Base-by-base conservation (phyloP, 176 grass and related monocot genomes). In the Cenchrus fungigraminus region DNA sequence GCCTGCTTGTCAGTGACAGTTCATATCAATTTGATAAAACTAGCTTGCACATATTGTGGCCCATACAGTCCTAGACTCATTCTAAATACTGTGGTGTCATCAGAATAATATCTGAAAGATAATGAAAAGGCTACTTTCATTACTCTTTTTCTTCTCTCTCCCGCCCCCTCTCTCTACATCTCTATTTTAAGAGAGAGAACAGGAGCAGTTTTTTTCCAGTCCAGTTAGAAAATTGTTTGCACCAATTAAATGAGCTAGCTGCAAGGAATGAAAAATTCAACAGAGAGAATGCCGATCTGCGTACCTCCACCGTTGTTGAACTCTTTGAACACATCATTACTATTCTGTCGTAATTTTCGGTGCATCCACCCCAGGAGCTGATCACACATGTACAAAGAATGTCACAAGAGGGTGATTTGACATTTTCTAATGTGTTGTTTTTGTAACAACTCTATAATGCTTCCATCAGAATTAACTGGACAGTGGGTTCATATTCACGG, bases 291-390 rank as follows among this genome's bases (percentile, higher is more conserved):
- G 6, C 25, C 16, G 79, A 16, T 53, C n/a, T 37, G 9, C 46
- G 73, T 86, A 98, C 93, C 90, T 73, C 83, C 88, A 54, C 62
- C 16, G n/a, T 55, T 42, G n/a, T 43, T 68, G 68, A 84, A 92
- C 20, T 95, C 96, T 83, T 95, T 95, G 51, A 95, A 86, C 5
- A 83, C 91, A 64, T 99, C 97, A 74, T 91, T 82, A 84, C 82
- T 89, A 45, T 87, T 94, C 74, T 92, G 90, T 45, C 93, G 89
- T 53, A 99, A 78, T 59, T 94, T 99, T 2, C 93, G 88, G 74
- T 99, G 97, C 97, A 99, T 99, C 97, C 97, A 99, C 82, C 91
- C 97, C 3, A 96, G 86, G 56, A 99, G 78, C 97, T 99, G 87
- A 49, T 34, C 72, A 16, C 15, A 51, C n/a, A 52, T 29, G 6